These are phyloP conservation scores for Fusarium sp. DNA, from an alignment of 2,329 filamentous ascomycete species.

Conservation along the genomic window DNA sequence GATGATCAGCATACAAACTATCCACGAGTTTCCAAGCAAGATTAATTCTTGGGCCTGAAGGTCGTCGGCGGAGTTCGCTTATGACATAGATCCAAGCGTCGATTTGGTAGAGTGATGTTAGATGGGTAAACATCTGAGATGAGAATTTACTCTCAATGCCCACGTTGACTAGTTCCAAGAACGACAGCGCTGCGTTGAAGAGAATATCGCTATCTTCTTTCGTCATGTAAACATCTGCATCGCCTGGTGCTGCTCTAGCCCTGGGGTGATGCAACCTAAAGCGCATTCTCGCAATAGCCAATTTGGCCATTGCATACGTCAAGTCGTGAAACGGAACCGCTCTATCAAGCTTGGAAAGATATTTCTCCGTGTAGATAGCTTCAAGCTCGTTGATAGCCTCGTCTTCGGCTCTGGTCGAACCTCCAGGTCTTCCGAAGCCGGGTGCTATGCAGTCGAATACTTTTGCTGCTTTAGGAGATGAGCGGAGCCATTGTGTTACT, in stretches of 20 bases:
- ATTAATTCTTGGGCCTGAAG: conserved; percentile 18
- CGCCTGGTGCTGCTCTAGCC: not conserved
- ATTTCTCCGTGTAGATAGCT: conserved; percentile 34
- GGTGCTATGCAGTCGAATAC: conserved; percentile 27
- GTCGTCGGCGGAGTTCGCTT: conserved; percentile 41
- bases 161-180: conserved; percentile 35
- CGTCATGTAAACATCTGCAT: conserved; percentile 16
- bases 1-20: conserved; percentile 37
- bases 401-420: conserved; percentile 21
- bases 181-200: conserved; percentile 36
- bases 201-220: conserved; percentile 34
- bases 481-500: conserved; percentile 38
- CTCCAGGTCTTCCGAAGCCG: not conserved
- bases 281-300: conserved; percentile 41
- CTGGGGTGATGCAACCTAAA: conserved; percentile 44
- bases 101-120: conserved; percentile 39
- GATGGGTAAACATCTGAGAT: conserved; percentile 41
- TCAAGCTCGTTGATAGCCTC: conserved; percentile 42
- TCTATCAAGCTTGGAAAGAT: conserved; percentile 33
- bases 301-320: conserved; percentile 30
- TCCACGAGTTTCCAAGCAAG: conserved; percentile 42
- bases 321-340: conserved; percentile 43
- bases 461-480: conserved; percentile 31
- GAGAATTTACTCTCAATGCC: conserved; percentile 40
- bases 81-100: conserved; percentile 45